A percentile compares a stretch with the other conserved stretches of the same genome.
Evolutionary conservation across 1,284 basidiomycete genomes (phyloP).

Genomic region (Ceratobasidium papillatum): DNA sequence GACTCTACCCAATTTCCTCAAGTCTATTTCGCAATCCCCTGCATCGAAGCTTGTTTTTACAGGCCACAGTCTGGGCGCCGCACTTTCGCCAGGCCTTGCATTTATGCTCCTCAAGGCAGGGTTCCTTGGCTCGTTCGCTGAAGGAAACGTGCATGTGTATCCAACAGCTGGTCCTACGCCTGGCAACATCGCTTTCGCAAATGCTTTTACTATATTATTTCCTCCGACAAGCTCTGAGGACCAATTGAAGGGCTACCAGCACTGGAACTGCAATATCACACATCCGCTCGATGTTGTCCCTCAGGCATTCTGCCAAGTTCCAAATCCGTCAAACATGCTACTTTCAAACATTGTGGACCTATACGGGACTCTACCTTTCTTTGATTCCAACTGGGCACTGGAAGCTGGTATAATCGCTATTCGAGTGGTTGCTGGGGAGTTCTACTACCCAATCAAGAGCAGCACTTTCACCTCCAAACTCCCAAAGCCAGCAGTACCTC

Average conservation of each 20-base stretch:
- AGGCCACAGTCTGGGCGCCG: conserved; percentile 38
- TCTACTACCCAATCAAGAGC: too few relatives aligned
- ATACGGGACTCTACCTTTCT: too few relatives aligned
- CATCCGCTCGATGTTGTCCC: conserved; percentile 26
- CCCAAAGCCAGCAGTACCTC: too few relatives aligned
- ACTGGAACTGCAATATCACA: conserved; percentile 27
- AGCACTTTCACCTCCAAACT: too few relatives aligned
- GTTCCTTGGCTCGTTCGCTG: neutral
- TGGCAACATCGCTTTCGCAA: conserved; percentile 17
- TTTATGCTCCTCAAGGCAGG: neutral
- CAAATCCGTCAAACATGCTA: too few relatives aligned
- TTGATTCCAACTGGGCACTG: too few relatives aligned
- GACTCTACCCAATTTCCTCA: neutral
- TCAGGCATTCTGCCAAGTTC: conserved; percentile 13
- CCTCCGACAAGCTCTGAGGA: neutral
- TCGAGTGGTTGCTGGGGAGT: too few relatives aligned
- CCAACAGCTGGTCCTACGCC: conserved; percentile 9
- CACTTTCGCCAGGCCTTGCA: conserved; percentile 16
- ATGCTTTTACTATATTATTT: neutral
- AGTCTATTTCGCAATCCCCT: neutral
- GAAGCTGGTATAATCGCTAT: too few relatives aligned
- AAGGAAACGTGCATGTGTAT: neutral
- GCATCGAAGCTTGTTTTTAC: conserved; percentile 24
- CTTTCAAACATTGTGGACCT: too few relatives aligned
- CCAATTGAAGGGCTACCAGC: neutral